phyloP scores from a whole-genome alignment of 2,329 filamentous ascomycete genomes.

The Coniochaeta sp. region DNA sequence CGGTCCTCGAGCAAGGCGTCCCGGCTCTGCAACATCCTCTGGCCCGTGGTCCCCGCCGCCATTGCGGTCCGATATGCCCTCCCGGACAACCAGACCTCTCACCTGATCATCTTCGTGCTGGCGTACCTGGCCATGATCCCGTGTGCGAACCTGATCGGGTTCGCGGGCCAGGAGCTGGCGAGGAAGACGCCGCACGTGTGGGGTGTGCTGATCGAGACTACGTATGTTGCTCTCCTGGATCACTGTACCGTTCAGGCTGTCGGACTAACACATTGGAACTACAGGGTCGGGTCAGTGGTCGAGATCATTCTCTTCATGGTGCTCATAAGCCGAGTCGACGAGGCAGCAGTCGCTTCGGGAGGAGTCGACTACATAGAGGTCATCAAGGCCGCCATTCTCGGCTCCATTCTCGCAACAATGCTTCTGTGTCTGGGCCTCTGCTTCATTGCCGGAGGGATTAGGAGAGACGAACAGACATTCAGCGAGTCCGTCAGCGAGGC shows the following conservation, averaged over 20 bases:
- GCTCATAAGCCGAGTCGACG: slow-evolving; percentile 37
- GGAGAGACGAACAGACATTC: slow-evolving; percentile 62
- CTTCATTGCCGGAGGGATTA: slow-evolving; percentile 70
- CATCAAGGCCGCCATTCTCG: slow-evolving; percentile 76
- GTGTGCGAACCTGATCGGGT: slow-evolving; percentile 67
- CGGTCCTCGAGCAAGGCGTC: slow-evolving; percentile 57
- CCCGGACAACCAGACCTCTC: slow-evolving; percentile 20
- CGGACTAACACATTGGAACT: background rate
- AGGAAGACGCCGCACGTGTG: slow-evolving; percentile 70
- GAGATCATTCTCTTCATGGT: slow-evolving; percentile 82
- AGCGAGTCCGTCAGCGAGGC: slow-evolving; percentile 72
- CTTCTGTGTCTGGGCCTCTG: slow-evolving; percentile 72
- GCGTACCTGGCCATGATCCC: slow-evolving; percentile 74
- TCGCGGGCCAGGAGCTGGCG: slow-evolving; percentile 64
- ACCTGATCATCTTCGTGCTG: slow-evolving; percentile 60
- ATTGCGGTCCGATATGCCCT: slow-evolving; percentile 49
- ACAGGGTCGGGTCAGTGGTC: slow-evolving; percentile 61
- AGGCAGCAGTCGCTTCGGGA: slow-evolving; percentile 10
- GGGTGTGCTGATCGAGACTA: slow-evolving; percentile 55
- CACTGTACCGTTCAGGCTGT: background rate
- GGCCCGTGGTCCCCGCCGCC: slow-evolving; percentile 67
- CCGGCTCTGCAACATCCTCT: slow-evolving; percentile 61
- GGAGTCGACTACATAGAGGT: slow-evolving; percentile 48
- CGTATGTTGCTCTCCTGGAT: slow-evolving; percentile 27
- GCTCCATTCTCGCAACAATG: slow-evolving; percentile 76